Conservation (phyloP, 129 eudicot genomes). For the Sambucus nigra region DNA sequence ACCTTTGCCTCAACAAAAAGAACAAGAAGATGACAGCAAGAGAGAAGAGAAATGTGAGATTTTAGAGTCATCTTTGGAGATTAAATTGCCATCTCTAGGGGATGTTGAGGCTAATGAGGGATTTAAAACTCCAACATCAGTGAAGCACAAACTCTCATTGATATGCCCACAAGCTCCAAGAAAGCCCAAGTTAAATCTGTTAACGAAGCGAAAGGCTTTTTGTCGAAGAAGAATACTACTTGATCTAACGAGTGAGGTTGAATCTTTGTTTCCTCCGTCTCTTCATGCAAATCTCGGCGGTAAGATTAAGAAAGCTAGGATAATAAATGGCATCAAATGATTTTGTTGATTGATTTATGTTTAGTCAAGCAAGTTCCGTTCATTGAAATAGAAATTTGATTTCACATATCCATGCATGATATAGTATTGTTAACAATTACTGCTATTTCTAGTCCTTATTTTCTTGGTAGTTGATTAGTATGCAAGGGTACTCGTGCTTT, state of each 20-base stretch:
- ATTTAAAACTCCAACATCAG: constrained; percentile 3
- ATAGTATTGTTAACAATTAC: too few species aligned
- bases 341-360: too few species aligned
- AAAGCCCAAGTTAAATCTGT: constrained; percentile 9
- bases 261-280: constrained; percentile 10
- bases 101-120: neutral
- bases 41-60: too few species aligned
- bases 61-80: too few species aligned
- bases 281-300: constrained; percentile 6
- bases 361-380: too few species aligned
- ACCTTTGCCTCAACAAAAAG: too few species aligned
- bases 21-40: too few species aligned
- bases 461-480: too few species aligned
- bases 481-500: too few species aligned
- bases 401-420: too few species aligned
- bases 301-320: constrained; percentile 20
- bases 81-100: neutral
- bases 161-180: constrained; percentile 12
- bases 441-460: too few species aligned
- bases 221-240: constrained; percentile 6
- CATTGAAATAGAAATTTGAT: too few species aligned
- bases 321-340: neutral
- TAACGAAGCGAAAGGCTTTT: neutral
- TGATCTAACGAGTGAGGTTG: constrained; percentile 10
- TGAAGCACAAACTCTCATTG: constrained; percentile 2